Evolutionary conservation across 1,139 yeast genomes (phyloP).

Genomic region (Yamadazyma aaseri): DNA sequence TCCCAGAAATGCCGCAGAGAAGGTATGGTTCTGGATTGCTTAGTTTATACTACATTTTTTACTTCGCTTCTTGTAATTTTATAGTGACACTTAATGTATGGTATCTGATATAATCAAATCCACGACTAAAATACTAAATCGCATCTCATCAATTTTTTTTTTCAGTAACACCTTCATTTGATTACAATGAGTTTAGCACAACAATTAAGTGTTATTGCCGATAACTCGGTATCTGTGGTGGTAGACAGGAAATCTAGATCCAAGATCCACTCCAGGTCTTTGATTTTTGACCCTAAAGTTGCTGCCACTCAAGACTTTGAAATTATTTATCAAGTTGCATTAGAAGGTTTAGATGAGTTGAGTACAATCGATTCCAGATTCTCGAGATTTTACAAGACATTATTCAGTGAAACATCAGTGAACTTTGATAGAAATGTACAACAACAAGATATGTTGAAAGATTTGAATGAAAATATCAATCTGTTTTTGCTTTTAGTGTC

Average conservation of each 20-base stretch:
- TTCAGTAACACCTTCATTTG: conserved; percentile 1
- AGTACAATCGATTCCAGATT: conserved; percentile 73
- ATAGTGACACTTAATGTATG: no score
- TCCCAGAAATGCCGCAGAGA: conserved; percentile 34
- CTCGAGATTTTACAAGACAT: conserved; percentile 60
- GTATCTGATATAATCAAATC: no score
- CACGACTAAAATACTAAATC: conserved; percentile 1
- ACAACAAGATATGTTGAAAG: conserved; percentile 68
- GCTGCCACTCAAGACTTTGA: conserved; percentile 96
- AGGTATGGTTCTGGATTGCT: conserved; percentile 42
- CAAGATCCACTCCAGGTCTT: conserved; percentile 82
- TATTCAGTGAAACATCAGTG: conserved; percentile 81
- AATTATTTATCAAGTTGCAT: conserved; percentile 66
- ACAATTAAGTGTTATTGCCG: conserved; percentile 74
- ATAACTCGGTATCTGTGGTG: conserved; percentile 68
- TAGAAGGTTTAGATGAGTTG: conserved; percentile 76
- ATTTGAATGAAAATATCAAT: conserved; percentile 69
- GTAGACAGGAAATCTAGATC: conserved; percentile 85
- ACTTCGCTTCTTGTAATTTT: not conserved
- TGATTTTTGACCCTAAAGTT: conserved; percentile 78
- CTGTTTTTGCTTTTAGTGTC: conserved; percentile 76
- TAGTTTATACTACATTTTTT: conserved; percentile 7
- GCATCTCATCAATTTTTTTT: conserved; percentile 11
- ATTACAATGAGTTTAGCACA: conserved; percentile 62
- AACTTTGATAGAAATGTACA: conserved; percentile 79